phyloP scores from a whole-genome alignment of 2,329 filamentous ascomycete genomes.

The Diplodia scrobiculata region DNA sequence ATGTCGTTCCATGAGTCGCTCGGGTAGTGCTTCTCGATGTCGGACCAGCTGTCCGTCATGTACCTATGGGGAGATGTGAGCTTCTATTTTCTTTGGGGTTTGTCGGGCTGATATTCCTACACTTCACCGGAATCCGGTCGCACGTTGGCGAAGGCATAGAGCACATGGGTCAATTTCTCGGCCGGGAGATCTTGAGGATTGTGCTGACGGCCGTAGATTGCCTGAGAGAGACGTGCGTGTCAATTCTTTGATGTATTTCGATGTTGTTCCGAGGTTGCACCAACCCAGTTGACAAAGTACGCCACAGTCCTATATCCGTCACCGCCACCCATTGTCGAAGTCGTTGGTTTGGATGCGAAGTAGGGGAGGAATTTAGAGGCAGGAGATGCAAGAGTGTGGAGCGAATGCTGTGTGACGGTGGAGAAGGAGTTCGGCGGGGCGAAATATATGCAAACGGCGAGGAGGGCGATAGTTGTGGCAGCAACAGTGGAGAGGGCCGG shows the following conservation, averaged over 20 bases:
- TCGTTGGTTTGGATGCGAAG: not conserved
- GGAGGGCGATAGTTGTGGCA: not conserved
- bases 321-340: constrained; percentile 33
- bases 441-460: constrained; percentile 23
- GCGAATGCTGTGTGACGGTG: constrained; percentile 13
- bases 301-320: constrained; percentile 67
- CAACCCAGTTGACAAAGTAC: constrained; percentile 71
- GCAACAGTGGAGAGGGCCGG: constrained; percentile 19
- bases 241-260: constrained; percentile 6
- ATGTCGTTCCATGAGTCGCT: constrained; percentile 65
- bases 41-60: constrained; percentile 69
- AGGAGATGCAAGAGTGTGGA: not conserved
- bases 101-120: constrained; percentile 9
- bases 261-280: not conserved
- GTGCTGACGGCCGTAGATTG: constrained; percentile 83
- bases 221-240: constrained; percentile 49
- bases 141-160: constrained; percentile 91
- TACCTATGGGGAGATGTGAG: constrained; percentile 45
- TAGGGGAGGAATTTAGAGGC: not conserved
- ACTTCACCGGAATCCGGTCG: constrained; percentile 75
- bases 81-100: not conserved
- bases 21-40: constrained; percentile 68
- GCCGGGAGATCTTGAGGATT: constrained; percentile 80
- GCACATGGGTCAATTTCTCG: constrained; percentile 80
- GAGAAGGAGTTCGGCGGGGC: not conserved